Conservation (phyloP, 75 land plant species). For the Sequoiadendron giganteum region DNA sequence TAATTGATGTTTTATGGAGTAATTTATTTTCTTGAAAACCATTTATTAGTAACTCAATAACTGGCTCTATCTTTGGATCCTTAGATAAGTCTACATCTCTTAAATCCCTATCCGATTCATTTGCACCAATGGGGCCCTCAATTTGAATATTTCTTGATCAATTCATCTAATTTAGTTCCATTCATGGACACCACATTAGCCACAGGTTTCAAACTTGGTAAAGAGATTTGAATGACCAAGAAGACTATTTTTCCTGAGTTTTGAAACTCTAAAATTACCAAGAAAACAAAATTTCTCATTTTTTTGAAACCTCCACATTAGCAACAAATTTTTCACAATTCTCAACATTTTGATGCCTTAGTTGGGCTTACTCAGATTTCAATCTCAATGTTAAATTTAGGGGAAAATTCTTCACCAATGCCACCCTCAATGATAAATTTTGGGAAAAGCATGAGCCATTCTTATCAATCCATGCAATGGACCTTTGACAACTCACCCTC, state of each 20-base stretch:
- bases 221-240: not conserved
- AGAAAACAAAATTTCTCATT: not conserved
- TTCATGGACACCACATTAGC: not conserved
- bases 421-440: not conserved
- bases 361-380: conserved; percentile 35
- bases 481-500: conserved; percentile 17
- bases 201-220: not conserved
- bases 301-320: conserved; percentile 3
- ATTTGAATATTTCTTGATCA: not conserved
- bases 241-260: no score
- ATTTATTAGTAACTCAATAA: no score
- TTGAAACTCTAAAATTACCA: no score
- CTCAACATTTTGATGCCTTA: conserved; percentile 18
- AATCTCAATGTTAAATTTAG: conserved; percentile 30
- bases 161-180: not conserved
- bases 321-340: conserved; percentile 14
- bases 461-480: conserved; percentile 41
- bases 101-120: not conserved
- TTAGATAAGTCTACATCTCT: not conserved
- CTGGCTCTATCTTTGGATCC: no score
- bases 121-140: not conserved
- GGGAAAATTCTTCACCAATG: conserved; percentile 6
- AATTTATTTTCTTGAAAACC: no score
- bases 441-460: conserved; percentile 20
- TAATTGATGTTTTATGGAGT: no score